Conservation (phyloP, 2,329 filamentous ascomycete species). For the Colletotrichum sp. region DNA sequence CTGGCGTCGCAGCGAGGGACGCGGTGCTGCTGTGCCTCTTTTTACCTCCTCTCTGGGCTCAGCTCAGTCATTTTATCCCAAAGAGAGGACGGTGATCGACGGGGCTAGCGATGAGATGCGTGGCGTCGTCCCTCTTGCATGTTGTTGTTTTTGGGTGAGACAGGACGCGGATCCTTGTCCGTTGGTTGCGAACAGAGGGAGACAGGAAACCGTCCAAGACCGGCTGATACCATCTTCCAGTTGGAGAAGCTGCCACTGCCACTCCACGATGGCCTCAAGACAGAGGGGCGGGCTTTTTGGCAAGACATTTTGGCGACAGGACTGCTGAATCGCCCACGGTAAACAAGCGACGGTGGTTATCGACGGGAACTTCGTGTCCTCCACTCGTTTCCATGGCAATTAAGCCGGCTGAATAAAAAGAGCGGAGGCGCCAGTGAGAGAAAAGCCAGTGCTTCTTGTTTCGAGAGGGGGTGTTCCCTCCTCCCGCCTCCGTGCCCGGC, state of each 20-base stretch:
- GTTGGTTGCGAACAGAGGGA: slow-evolving; percentile 1
- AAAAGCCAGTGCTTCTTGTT: background rate
- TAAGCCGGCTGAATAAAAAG: background rate
- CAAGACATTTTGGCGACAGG: background rate
- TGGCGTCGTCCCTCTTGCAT: background rate
- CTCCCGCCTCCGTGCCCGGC: background rate
- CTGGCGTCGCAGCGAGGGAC: background rate
- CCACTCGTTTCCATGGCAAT: slow-evolving; percentile 18
- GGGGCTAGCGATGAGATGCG: slow-evolving; percentile 12
- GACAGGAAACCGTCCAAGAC: background rate
- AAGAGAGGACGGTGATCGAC: slow-evolving; percentile 12
- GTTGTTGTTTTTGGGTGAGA: slow-evolving; percentile 8
- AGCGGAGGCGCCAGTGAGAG: slow-evolving; percentile 1
- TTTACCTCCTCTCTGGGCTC: background rate
- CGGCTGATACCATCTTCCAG: background rate
- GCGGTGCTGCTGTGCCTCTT: background rate
- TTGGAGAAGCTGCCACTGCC: background rate
- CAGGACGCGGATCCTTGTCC: slow-evolving; percentile 9
- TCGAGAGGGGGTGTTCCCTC: slow-evolving; percentile 15
- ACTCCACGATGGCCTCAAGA: slow-evolving; percentile 7
- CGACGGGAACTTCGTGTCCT: background rate
- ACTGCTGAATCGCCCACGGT: background rate
- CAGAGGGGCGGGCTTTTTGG: background rate
- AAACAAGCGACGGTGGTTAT: background rate
- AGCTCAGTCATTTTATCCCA: background rate